These are phyloP conservation scores for Nannochloropsis gaditana DNA, from an alignment of 108 stramenopile species.

Conservation along the genomic window DNA sequence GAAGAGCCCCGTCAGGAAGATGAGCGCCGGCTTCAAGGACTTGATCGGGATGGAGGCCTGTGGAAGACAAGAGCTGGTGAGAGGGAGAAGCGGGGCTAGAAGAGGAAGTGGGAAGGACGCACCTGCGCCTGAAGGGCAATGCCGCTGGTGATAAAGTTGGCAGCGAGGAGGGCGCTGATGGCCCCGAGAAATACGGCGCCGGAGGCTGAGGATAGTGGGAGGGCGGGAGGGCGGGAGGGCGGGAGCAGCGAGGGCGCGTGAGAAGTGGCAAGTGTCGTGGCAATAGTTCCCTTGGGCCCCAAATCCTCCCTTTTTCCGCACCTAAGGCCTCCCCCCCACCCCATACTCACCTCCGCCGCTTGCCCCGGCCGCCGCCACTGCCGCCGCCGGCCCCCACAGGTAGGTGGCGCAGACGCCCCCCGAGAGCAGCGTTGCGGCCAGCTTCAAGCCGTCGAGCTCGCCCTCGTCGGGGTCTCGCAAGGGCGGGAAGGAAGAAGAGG, in stretches of 20 bases:
- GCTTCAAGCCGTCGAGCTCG: background rate
- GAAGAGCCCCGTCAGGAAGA: slow-evolving; percentile 59
- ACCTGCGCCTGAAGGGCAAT: slow-evolving; percentile 35
- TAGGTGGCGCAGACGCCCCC: background rate
- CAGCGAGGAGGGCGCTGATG: slow-evolving; percentile 38
- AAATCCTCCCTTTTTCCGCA: too few species aligned
- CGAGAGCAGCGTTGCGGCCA: background rate
- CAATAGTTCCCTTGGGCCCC: too few species aligned
- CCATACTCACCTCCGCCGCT: background rate
- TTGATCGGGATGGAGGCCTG: slow-evolving; percentile 55
- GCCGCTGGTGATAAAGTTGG: slow-evolving; percentile 25
- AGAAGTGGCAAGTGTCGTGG: background rate
- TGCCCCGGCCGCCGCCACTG: background rate
- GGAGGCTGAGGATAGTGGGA: background rate
- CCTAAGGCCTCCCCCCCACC: too few species aligned
- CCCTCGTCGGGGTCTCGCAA: slow-evolving; percentile 31
- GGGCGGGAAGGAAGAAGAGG: slow-evolving; percentile 37
- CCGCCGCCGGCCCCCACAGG: background rate
- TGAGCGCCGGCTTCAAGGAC: slow-evolving; percentile 54
- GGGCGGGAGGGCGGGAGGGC: background rate
- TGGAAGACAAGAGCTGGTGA: slow-evolving; percentile 23
- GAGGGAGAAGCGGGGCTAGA: slow-evolving; percentile 21
- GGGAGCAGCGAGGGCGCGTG: background rate
- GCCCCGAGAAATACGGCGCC: slow-evolving; percentile 43
- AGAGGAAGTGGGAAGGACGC: slow-evolving; percentile 37